Percentiles rank a stretch among this genome's conserved stretches.
phyloP scores from a whole-genome alignment of 1,284 basidiomycete species.

The Ceratobasidium sp. region DNA sequence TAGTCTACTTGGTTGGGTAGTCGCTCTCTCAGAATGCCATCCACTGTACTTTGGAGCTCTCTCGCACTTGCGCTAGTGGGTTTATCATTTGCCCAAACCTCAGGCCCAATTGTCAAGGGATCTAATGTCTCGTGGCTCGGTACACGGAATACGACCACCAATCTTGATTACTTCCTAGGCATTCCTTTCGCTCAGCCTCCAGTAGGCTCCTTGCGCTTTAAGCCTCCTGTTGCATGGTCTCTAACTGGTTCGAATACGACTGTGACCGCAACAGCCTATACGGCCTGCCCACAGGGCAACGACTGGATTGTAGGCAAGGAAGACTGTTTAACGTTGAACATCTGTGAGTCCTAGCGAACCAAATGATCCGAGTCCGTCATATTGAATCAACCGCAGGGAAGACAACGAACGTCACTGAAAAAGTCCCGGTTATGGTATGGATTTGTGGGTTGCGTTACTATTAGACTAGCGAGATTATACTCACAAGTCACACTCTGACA shows the following conservation, averaged over 20 bases:
- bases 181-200: constrained; percentile 39
- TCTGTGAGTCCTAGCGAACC: constrained; percentile 44
- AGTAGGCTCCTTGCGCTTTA: constrained; percentile 44
- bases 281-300: constrained; percentile 16
- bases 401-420: constrained; percentile 7
- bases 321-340: constrained; percentile 53
- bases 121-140: constrained; percentile 14
- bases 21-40: not conserved
- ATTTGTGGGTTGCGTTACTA: constrained; percentile 37
- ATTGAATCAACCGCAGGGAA: constrained; percentile 26
- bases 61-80: not conserved
- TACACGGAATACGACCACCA: not conserved
- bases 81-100: not conserved
- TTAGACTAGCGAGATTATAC: not conserved
- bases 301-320: constrained; percentile 43
- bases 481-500: constrained; percentile 16
- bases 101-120: not conserved
- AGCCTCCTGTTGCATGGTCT: constrained; percentile 61
- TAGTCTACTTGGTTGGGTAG: not conserved
- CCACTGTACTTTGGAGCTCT: not conserved
- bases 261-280: constrained; percentile 27
- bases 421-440: constrained; percentile 51
- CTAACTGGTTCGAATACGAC: constrained; percentile 39
- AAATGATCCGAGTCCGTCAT: constrained; percentile 39
- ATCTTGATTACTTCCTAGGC: constrained; percentile 36